A percentile compares a stretch with the other conserved stretches of the same genome.
These are phyloP conservation scores for Boletus coccyginus DNA, from an alignment of 768 basidiomycete species.

Conservation along the genomic window DNA sequence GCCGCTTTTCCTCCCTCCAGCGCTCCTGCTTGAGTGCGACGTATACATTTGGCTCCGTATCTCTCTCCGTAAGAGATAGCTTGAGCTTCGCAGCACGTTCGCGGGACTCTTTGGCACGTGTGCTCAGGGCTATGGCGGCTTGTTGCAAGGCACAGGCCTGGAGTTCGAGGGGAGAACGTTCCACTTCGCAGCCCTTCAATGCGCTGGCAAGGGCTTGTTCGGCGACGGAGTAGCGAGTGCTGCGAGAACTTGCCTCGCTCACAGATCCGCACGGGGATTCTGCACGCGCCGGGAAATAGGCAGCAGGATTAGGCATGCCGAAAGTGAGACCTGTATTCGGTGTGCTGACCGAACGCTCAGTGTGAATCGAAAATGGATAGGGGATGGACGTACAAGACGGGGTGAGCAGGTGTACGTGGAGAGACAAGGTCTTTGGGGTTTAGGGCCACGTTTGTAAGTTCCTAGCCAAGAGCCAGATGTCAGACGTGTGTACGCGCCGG, in stretches of 20 bases:
- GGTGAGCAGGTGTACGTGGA: not conserved
- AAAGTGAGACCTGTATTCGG: constrained; percentile 17
- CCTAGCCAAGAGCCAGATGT: constrained; percentile 12
- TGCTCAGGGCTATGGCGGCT: constrained; percentile 41
- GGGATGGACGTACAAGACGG: constrained; percentile 20
- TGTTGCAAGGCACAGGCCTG: constrained; percentile 46
- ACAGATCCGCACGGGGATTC: constrained; percentile 29
- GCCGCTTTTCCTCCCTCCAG: constrained; percentile 51
- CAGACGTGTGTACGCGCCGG: not conserved
- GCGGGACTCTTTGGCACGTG: constrained; percentile 45
- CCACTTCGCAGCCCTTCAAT: constrained; percentile 33
- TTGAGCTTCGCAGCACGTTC: constrained; percentile 42
- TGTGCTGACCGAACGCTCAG: constrained; percentile 20
- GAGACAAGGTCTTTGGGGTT: constrained; percentile 1
- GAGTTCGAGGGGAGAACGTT: constrained; percentile 40
- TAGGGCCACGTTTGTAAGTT: constrained; percentile 19
- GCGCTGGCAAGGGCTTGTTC: constrained; percentile 41
- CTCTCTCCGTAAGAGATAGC: constrained; percentile 36
- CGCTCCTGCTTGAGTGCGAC: constrained; percentile 42
- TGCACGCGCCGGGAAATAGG: not conserved
- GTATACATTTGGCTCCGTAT: constrained; percentile 37
- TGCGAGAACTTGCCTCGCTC: constrained; percentile 28
- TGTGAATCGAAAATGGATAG: constrained; percentile 10
- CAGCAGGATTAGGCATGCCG: constrained; percentile 17
- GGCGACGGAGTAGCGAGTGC: constrained; percentile 43